A percentile compares a stretch with the other conserved stretches of the same genome.
Conservation (phyloP, 2,329 filamentous ascomycete genomes). For the Pezizomycotina sp. region DNA sequence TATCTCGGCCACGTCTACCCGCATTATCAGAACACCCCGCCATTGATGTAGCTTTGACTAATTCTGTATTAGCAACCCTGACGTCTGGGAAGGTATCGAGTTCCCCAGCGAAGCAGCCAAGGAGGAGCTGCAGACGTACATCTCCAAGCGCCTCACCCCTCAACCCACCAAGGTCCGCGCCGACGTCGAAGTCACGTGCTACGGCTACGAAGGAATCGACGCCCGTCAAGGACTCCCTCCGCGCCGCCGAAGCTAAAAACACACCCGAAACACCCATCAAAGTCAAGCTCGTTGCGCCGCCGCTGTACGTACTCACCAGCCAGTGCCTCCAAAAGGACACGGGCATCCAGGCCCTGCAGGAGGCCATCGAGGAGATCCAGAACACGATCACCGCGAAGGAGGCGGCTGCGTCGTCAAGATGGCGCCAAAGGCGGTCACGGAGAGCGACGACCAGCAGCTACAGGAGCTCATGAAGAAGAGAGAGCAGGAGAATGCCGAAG, state of each 20-base stretch:
- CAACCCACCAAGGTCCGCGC: slow-evolving; percentile 98
- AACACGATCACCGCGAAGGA: slow-evolving; percentile 61
- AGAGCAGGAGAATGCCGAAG: slow-evolving; percentile 55
- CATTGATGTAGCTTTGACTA: too few species aligned
- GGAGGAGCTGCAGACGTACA: slow-evolving; percentile 85
- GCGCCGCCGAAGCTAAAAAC: slow-evolving; percentile 82
- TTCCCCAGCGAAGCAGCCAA: slow-evolving; percentile 76
- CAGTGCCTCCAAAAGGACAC: slow-evolving; percentile 85
- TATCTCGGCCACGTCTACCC: not conserved
- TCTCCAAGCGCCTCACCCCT: slow-evolving; percentile 88
- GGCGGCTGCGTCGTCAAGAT: slow-evolving; percentile 85
- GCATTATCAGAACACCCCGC: too few species aligned
- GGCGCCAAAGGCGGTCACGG: slow-evolving; percentile 97
- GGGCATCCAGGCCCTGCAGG: slow-evolving; percentile 70
- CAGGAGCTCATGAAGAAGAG: slow-evolving; percentile 99
- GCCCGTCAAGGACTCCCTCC: slow-evolving; percentile 86
- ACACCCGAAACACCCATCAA: slow-evolving; percentile 88
- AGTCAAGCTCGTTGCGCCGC: slow-evolving; percentile 94
- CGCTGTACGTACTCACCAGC: slow-evolving; percentile 87
- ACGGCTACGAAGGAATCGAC: slow-evolving; percentile 94
- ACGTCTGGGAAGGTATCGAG: slow-evolving; percentile 83
- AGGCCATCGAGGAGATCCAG: slow-evolving; percentile 76
- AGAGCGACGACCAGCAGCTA: slow-evolving; percentile 92
- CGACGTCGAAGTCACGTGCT: slow-evolving; percentile 90
- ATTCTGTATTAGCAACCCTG: slow-evolving; percentile 89